Evolutionary conservation across 169 alveolate genomes (phyloP), one percentile per base, ranked within the genome.

Genomic region (Besnoitia besnoiti): DNA sequence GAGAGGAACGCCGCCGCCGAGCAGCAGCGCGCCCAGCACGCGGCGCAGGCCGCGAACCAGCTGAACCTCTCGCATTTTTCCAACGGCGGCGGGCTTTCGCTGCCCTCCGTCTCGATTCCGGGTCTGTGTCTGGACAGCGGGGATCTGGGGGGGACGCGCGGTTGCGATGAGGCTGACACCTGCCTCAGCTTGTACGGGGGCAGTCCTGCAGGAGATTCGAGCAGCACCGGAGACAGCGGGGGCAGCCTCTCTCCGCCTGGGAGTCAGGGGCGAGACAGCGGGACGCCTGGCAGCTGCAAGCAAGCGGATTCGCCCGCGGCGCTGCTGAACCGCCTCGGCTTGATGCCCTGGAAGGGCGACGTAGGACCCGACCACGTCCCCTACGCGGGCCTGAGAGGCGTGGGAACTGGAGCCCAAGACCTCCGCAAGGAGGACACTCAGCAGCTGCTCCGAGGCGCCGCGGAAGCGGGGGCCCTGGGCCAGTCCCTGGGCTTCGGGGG

Each of bases 191-290:
- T 73, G 46, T n/a, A 73, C 46, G 46, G 82, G 47, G 1, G 82
- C 2, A 35, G 47, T 8, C 82, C 82, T 10, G 39, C 82, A 10
- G 46, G 82, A 35, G 82, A 73, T n/a, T 35, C 46, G 24, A 35
- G 46, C 27, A 73, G 82, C 82, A 73, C 82, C 14, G 44, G 82
- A 3, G 82, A 73, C 2, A 73, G 82, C 24, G 82, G 82, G 8
- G 82, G 82, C 3, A 73, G 39, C 44, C 44, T 73, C 39, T 73
- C 82, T 8, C 46, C 82, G 82, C 82, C 82, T 1, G 82, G 39
- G 1, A 73, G 82, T n/a, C 82, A 73, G 24, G 82, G 82, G 3
- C 67, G 67, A 5, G 67, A 55, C 12, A n/a, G 67, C 67, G 24
- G 67, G 33, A 55, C 67, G 67, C 67, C 67, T 19, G 67, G 67